A percentile compares a stretch with the other conserved stretches of the same genome.
Conservation (phyloP, 441 rosid species). For the Raphanus hybrid region DNA sequence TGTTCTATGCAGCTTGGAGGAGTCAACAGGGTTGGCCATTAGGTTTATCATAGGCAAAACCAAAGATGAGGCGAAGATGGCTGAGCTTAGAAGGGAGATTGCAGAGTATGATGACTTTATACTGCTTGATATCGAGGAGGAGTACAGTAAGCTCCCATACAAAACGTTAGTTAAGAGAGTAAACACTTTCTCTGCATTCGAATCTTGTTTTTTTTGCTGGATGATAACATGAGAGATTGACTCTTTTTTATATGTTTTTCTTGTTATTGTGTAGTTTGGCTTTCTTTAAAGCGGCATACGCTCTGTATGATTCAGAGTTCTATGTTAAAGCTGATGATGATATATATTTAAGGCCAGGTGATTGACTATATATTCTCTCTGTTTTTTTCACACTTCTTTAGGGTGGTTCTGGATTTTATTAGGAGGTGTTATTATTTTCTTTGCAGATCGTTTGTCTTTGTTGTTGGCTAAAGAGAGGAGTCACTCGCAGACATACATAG, state of each 20-base stretch:
- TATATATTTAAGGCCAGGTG: constrained; percentile 92
- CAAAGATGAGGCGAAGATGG: constrained; percentile 61
- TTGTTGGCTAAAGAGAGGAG: constrained; percentile 80
- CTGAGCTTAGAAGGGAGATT: constrained; percentile 69
- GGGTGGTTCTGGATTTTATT: neutral
- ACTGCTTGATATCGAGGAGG: constrained; percentile 86
- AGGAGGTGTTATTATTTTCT: constrained; percentile 31
- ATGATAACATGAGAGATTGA: neutral
- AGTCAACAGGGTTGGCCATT: constrained; percentile 80
- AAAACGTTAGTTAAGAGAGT: constrained; percentile 81
- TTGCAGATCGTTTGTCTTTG: constrained; percentile 77
- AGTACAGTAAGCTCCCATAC: constrained; percentile 96
- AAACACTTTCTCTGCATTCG: neutral
- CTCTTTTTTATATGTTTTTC: neutral
- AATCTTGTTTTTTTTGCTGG: constrained; percentile 1
- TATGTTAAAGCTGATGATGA: constrained; percentile 97
- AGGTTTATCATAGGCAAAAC: constrained; percentile 84
- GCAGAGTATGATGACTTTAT: constrained; percentile 83
- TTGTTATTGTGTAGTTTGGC: constrained; percentile 60
- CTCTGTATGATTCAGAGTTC: constrained; percentile 81
- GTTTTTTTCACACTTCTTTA: neutral
- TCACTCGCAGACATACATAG: constrained; percentile 87
- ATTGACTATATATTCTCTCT: neutral
- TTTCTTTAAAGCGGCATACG: constrained; percentile 88
- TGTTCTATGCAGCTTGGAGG: constrained; percentile 69